Conservation (phyloP, 1,284 basidiomycete genomes). For the Trichosporon coremiiforme region DNA sequence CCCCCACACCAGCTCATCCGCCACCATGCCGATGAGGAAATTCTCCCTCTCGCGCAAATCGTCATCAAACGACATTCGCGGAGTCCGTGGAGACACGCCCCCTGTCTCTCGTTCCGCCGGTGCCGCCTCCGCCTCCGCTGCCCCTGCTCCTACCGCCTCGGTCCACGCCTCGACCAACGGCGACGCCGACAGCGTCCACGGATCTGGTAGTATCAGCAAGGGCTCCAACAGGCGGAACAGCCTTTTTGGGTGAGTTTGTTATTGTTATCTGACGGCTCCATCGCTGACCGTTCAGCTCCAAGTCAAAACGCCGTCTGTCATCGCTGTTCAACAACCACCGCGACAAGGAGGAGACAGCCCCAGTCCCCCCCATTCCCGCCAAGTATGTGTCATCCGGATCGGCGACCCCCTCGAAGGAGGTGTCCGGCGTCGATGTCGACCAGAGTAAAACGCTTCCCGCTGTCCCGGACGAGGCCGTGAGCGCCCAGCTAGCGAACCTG, state of each 20-base stretch:
- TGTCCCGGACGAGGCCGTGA: background rate
- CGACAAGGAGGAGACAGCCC: background rate
- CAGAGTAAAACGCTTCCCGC: background rate
- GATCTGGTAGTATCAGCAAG: background rate
- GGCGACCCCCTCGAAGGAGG: background rate
- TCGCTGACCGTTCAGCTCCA: constrained; percentile 29
- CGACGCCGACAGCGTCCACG: background rate
- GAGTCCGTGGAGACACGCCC: background rate
- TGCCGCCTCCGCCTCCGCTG: background rate
- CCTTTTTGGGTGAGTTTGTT: constrained; percentile 21
- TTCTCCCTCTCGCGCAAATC: constrained; percentile 14
- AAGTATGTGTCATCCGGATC: constrained; percentile 6
- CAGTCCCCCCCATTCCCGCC: constrained; percentile 12
- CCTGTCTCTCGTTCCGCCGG: background rate
- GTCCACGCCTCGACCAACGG: background rate
- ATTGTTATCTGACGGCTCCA: background rate
- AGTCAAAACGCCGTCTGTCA: constrained; percentile 44
- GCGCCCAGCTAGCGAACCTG: background rate
- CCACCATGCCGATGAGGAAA: constrained; percentile 10
- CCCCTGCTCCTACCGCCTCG: background rate
- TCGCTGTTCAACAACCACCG: constrained; percentile 42
- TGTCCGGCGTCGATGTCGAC: background rate
- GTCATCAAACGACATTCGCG: background rate
- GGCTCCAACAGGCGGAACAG: constrained; percentile 11
- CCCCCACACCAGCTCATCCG: background rate